Percentiles rank a stretch among this genome's conserved stretches.
phyloP scores from a whole-genome alignment of 345 rosid genomes.

The Zanthoxylum bungeanum region DNA sequence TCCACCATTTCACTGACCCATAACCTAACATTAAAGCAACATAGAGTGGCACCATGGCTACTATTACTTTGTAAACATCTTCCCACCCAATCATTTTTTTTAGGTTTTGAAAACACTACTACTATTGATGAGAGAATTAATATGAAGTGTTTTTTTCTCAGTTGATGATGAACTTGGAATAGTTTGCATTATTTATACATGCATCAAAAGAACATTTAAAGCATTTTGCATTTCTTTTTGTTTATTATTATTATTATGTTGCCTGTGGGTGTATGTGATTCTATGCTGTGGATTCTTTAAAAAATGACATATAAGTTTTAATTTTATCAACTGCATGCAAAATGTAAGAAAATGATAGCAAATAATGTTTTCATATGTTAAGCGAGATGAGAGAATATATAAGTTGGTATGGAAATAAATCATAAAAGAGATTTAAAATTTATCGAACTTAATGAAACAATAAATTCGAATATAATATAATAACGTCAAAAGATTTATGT shows the following conservation, averaged over 20 bases:
- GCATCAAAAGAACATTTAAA: slow-evolving; percentile 2
- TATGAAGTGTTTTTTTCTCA: neutral
- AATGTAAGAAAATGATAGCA: no score
- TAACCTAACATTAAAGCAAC: slow-evolving; percentile 75
- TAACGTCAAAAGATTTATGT: no score
- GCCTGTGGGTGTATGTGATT: slow-evolving; percentile 10
- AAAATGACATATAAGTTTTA: neutral
- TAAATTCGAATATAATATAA: no score
- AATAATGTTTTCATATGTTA: no score
- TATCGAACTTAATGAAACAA: no score
- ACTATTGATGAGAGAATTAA: neutral
- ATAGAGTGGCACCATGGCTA: slow-evolving; percentile 78
- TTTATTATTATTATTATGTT: neutral
- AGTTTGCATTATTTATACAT: neutral
- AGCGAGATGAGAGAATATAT: no score
- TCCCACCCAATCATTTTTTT: slow-evolving; percentile 62
- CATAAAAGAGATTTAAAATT: no score
- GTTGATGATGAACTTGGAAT: neutral
- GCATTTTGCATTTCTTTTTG: neutral
- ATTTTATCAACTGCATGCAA: slow-evolving; percentile 1
- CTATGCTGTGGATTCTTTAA: slow-evolving; percentile 17
- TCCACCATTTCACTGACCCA: slow-evolving; percentile 93
- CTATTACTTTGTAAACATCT: slow-evolving; percentile 74
- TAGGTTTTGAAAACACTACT: neutral
- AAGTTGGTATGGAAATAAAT: no score